phyloP scores from a whole-genome alignment of 2,329 filamentous ascomycete genomes.

The Penicillium sclerotiorum region DNA sequence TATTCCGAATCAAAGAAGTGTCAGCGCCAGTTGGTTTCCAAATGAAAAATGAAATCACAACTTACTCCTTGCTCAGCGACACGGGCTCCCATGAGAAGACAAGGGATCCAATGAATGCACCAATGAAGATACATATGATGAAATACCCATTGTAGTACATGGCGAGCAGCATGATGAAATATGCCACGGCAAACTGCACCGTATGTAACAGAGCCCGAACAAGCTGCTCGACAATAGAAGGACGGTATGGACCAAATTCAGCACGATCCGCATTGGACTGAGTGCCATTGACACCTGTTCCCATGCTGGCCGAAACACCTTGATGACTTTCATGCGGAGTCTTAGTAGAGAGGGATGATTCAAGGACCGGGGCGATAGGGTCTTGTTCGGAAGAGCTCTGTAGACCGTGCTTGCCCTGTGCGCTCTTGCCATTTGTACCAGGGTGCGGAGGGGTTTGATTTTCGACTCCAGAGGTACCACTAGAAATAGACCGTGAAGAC shows the following conservation, averaged over 20 bases:
- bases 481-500: no score
- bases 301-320: background rate
- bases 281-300: background rate
- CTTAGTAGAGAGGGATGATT: background rate
- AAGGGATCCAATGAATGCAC: conserved; percentile 72
- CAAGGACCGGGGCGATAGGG: conserved; percentile 3
- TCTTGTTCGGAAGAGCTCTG: background rate
- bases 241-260: conserved; percentile 46
- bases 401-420: background rate
- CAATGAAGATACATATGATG: conserved; percentile 79
- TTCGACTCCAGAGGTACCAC: no score
- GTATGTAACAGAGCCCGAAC: conserved; percentile 69
- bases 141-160: conserved; percentile 74
- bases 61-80: conserved; percentile 16
- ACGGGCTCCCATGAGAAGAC: conserved; percentile 69
- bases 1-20: background rate
- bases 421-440: no score
- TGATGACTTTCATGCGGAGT: no score
- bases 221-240: conserved; percentile 66
- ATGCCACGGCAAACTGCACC: conserved; percentile 72
- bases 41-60: background rate
- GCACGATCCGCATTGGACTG: background rate
- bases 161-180: conserved; percentile 72
- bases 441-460: no score
- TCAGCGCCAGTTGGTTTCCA: background rate